Conservation (phyloP, 1,139 yeast species). For the Scheffersomyces quercinus region DNA sequence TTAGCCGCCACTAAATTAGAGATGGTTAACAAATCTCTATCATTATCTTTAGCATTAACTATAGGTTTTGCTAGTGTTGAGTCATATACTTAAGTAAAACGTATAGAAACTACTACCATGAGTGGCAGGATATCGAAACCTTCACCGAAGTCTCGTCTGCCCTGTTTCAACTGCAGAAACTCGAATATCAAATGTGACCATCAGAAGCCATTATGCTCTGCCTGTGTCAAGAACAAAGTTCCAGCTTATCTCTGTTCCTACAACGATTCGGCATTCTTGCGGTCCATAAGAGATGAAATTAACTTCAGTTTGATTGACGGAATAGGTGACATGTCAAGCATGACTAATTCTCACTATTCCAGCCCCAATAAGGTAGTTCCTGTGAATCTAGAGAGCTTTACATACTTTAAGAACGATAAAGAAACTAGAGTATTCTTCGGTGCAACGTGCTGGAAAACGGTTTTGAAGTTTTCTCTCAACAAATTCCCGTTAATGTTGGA, state of each 20-base stretch:
- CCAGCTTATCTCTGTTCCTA: background rate
- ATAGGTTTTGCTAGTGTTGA: too few relatives aligned
- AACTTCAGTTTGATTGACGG: background rate
- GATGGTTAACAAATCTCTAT: too few relatives aligned
- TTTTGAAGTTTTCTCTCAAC: background rate
- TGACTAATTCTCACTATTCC: background rate
- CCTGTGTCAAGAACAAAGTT: background rate
- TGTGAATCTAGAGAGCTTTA: background rate
- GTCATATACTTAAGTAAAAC: too few relatives aligned
- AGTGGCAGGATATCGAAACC: background rate
- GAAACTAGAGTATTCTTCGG: conserved; percentile 2
- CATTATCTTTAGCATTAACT: too few relatives aligned
- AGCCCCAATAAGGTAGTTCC: background rate
- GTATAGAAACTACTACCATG: too few relatives aligned
- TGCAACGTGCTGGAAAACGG: conserved; percentile 1
- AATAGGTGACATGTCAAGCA: background rate
- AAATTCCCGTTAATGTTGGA: background rate
- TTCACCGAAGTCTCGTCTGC: background rate
- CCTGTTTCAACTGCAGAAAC: background rate
- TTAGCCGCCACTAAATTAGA: too few relatives aligned
- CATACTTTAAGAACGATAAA: background rate
- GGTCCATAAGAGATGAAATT: background rate
- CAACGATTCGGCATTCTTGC: background rate
- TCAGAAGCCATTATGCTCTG: background rate
- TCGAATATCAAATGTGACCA: background rate